phyloP scores from a whole-genome alignment of 1,139 yeast genomes.

The Nakaseomyces nivariensis region DNA sequence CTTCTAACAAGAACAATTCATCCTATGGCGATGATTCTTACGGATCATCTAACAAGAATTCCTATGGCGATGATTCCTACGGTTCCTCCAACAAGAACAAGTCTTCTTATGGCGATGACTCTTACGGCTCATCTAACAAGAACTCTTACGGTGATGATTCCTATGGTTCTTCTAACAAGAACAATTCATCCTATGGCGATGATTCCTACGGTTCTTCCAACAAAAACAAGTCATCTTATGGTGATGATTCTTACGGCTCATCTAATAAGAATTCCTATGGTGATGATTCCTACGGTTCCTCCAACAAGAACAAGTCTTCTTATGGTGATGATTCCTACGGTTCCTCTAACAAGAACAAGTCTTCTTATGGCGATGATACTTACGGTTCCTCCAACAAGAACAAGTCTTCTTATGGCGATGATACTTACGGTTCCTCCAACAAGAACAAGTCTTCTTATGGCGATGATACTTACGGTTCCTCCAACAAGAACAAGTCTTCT shows the following conservation, averaged over 20 bases:
- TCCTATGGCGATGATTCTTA: slow-evolving; percentile 22
- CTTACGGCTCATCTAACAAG: slow-evolving; percentile 18
- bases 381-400: slow-evolving; percentile 10
- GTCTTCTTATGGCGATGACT: slow-evolving; percentile 17
- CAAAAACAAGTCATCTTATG: slow-evolving; percentile 14
- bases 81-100: slow-evolving; percentile 19
- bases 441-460: slow-evolving; percentile 20
- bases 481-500: slow-evolving; percentile 9
- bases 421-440: slow-evolving; percentile 7
- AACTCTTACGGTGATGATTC: slow-evolving; percentile 12
- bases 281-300: slow-evolving; percentile 22
- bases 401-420: slow-evolving; percentile 5
- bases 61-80: slow-evolving; percentile 22
- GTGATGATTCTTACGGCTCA: slow-evolving; percentile 24
- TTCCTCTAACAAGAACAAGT: slow-evolving; percentile 13
- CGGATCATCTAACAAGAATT: slow-evolving; percentile 17
- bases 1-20: slow-evolving; percentile 7
- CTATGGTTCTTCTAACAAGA: slow-evolving; percentile 11
- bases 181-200: slow-evolving; percentile 10
- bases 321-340: slow-evolving; percentile 20
- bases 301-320: slow-evolving; percentile 11
- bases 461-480: slow-evolving; percentile 7
- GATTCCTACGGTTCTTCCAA: slow-evolving; percentile 9
- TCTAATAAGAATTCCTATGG: slow-evolving; percentile 14
- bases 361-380: slow-evolving; percentile 8